These are phyloP conservation scores for Pyracantha coccinea DNA, from an alignment of 331 rosid species.

Conservation along the genomic window DNA sequence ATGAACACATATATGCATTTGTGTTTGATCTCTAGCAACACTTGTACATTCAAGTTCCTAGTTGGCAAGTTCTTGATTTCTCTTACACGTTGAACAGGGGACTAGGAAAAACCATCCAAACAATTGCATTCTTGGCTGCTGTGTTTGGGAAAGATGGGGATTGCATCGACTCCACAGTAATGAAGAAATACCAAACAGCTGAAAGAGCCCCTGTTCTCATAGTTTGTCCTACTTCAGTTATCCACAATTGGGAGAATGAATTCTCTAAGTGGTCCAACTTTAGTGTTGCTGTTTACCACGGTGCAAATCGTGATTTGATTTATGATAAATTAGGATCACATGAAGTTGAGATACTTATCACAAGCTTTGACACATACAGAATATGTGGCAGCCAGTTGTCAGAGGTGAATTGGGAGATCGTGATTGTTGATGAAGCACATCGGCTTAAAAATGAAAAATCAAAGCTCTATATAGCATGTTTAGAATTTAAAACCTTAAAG, in stretches of 20 bases:
- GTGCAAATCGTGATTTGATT: slow-evolving; percentile 70
- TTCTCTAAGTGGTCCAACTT: slow-evolving; percentile 89
- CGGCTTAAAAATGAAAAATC: slow-evolving; percentile 89
- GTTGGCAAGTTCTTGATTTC: slow-evolving; percentile 8
- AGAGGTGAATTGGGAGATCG: slow-evolving; percentile 59
- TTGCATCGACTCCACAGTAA: slow-evolving; percentile 3
- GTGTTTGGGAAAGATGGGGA: slow-evolving; percentile 65
- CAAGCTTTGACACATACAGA: slow-evolving; percentile 88
- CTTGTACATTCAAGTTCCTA: not conserved
- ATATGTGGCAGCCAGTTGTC: slow-evolving; percentile 68
- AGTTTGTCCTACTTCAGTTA: slow-evolving; percentile 82
- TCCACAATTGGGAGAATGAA: slow-evolving; percentile 86
- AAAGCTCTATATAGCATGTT: slow-evolving; percentile 74
- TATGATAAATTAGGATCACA: slow-evolving; percentile 52
- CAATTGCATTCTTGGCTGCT: slow-evolving; percentile 92
- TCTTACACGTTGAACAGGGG: slow-evolving; percentile 57
- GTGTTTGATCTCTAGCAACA: not conserved
- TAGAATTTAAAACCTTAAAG: slow-evolving; percentile 58
- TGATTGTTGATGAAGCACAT: slow-evolving; percentile 86
- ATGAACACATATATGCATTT: not conserved
- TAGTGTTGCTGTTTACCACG: slow-evolving; percentile 71
- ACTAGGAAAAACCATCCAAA: slow-evolving; percentile 90
- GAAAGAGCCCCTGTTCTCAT: slow-evolving; percentile 63
- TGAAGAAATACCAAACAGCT: slow-evolving; percentile 20
- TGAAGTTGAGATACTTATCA: slow-evolving; percentile 67